A percentile compares a stretch with the other conserved stretches of the same genome.
phyloP scores from a whole-genome alignment of 805 yeast species.

The Barnettozyma sucrosica region DNA sequence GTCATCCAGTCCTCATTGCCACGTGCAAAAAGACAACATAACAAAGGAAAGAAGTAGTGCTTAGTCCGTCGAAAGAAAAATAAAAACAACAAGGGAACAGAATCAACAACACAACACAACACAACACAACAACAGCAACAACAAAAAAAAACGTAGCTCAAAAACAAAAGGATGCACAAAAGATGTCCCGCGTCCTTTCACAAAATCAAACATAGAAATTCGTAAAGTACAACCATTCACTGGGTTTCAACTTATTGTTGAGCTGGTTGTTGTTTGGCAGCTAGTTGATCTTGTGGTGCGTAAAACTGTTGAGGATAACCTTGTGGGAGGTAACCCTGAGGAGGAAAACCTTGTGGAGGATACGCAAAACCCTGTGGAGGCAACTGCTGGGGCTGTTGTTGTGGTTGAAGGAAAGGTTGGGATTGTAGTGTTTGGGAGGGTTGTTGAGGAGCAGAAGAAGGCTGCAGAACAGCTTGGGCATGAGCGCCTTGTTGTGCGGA shows the following conservation, averaged over 20 bases:
- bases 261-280: conserved; percentile 10
- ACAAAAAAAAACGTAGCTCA: neutral
- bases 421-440: conserved; percentile 13
- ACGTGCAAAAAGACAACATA: neutral
- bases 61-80: neutral
- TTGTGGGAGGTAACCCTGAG: conserved; percentile 17
- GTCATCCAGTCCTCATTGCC: neutral
- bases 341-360: conserved; percentile 17
- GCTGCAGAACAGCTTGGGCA: conserved; percentile 12
- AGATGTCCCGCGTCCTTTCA: neutral
- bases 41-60: neutral
- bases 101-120: too few species aligned
- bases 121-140: neutral
- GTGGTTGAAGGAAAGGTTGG: conserved; percentile 11
- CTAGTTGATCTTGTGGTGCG: conserved; percentile 13
- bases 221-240: neutral
- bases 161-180: neutral
- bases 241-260: conserved; percentile 8
- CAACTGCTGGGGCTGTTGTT: conserved; percentile 16
- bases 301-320: conserved; percentile 15
- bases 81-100: too few species aligned
- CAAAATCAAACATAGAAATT: neutral
- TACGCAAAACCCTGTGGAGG: conserved; percentile 17
- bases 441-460: conserved; percentile 16
- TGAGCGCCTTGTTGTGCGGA: conserved; percentile 21